Evolutionary conservation across 805 yeast genomes (phyloP).

Genomic region (Schwanniomyces pseudopolymorphus): DNA sequence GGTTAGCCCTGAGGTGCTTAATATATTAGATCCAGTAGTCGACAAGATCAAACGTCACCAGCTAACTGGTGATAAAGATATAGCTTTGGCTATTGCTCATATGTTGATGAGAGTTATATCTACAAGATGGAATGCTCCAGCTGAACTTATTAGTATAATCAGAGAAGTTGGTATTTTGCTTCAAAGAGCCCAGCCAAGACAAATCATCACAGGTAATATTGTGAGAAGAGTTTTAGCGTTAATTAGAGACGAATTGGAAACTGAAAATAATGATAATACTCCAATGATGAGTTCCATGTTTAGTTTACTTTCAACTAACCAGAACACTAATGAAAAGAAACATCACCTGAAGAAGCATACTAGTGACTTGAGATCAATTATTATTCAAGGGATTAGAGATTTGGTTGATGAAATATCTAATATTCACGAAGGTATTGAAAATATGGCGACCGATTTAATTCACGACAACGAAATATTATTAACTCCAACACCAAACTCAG

Average conservation of each 20-base stretch:
- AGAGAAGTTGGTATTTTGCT: constrained; percentile 71
- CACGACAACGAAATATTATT: constrained; percentile 85
- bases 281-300: constrained; percentile 85
- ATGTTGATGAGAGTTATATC: constrained; percentile 85
- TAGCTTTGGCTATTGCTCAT: constrained; percentile 87
- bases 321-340: constrained; percentile 21
- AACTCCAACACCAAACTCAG: constrained; percentile 94
- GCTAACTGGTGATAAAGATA: constrained; percentile 72
- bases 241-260: constrained; percentile 82
- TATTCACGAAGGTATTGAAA: constrained; percentile 87
- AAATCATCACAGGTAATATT: constrained; percentile 85
- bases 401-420: constrained; percentile 87
- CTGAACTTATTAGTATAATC: constrained; percentile 68
- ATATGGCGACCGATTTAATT: constrained; percentile 87
- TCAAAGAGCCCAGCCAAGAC: constrained; percentile 82
- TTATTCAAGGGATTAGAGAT: constrained; percentile 90
- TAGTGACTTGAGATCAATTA: constrained; percentile 76
- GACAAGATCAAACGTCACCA: constrained; percentile 78
- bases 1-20: constrained; percentile 30
- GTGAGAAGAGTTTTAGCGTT: constrained; percentile 85
- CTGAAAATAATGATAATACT: constrained; percentile 33
- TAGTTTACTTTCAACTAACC: constrained; percentile 63
- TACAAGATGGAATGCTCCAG: constrained; percentile 79
- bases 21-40: constrained; percentile 38
- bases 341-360: constrained; percentile 42